Base-by-base conservation (phyloP, 441 rosid genomes). In the Pelargonium citronellum region DNA sequence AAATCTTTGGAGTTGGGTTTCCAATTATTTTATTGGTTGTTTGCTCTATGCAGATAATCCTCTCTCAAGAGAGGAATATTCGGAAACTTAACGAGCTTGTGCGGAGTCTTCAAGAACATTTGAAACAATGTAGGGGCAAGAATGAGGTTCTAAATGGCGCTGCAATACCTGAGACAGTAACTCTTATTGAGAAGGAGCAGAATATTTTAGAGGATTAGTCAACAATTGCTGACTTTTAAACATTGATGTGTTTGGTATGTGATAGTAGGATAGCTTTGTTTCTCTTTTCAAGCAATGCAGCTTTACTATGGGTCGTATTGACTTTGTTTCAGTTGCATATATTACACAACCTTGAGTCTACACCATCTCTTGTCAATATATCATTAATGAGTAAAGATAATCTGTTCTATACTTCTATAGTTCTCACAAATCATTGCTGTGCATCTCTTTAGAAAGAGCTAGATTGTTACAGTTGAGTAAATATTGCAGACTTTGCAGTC, bases 21-120 rank as follows among this genome's bases (percentile, higher is more conserved):
- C 15, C 16, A 51, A 51, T 13, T 13, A 15, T 51, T n/a, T 55
- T 67, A 19, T 76, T 30, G 61, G 37, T 60, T 66, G 10, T 73
- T 70, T 67, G 63, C 68, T 75, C 5, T 51, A 51, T 7, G 75
- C 84, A 88, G 96, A 86, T 80, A 73, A 88, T 90, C 79, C 91
- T 90, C 44, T 87, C 85, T 64, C 96, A 87, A 76, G 96, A 90
- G 77, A 85, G 79, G 69, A 81, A 83, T 43, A 88, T 88, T 78
- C 91, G 85, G 77, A 85, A 83, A 74, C 91, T 90, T 70, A 87
- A 88, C 17, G 89, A 83, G 76, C 79, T 77, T 64, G 85, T 90
- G 57, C 80, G 63, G 70, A 86, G 76, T 73, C 92, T 90, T 71
- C 80, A 72, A 15, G 81, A 85, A 73, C 92, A 81, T 75, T 79